Base-by-base conservation (phyloP, 2,329 filamentous ascomycete genomes). In the Cordyceps pruinosa region DNA sequence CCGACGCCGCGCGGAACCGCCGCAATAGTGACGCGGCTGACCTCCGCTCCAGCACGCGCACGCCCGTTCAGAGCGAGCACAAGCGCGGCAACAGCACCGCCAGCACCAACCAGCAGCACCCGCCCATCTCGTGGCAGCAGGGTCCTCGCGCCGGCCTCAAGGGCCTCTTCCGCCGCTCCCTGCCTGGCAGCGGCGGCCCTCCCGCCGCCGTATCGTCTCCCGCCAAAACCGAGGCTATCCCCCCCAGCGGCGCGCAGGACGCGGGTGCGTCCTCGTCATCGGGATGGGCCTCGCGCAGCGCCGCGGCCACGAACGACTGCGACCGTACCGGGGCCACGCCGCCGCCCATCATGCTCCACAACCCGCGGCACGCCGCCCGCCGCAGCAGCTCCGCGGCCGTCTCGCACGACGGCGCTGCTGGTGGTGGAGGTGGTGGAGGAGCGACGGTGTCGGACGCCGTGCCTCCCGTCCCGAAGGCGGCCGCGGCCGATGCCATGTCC, bases 341-440 rank as follows among this genome's bases (percentile, higher is more conserved):
- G 3, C 81, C 81, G 5, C 81, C 81, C 2, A 84, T 84, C 51
- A 68, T 77, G 70, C 73, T 80, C 17, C 78, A 53, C 39, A 41
- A 53, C 10, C 37, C 76, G 51, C 69, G 66, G 23, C 70, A 70
- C 5, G 68, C 71, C 5, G 60, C 58, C 25, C 64, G 70, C 23
- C 62, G 67, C 7, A 60, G 64, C 50, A 68, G 69, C 4, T 49
- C 61, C 1, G 28, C 37, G 19, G 7, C 54, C 4, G 35, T 26
- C 19, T 26, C 54, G 15, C 17, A 34, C 37, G 45, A 56, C 8
- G 44, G 53, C 35, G 47, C 35, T n/a, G 30, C 30, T n/a, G n/a
- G 37, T 8, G 35, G 37, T n/a, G n/a, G n/a, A 17, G 37, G 37
- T n/a, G 10, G 37, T 12, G 37, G 5, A 7, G 26, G 13, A 4